phyloP scores from a whole-genome alignment of 345 rosid genomes.

The Aquilaria malaccensis region DNA sequence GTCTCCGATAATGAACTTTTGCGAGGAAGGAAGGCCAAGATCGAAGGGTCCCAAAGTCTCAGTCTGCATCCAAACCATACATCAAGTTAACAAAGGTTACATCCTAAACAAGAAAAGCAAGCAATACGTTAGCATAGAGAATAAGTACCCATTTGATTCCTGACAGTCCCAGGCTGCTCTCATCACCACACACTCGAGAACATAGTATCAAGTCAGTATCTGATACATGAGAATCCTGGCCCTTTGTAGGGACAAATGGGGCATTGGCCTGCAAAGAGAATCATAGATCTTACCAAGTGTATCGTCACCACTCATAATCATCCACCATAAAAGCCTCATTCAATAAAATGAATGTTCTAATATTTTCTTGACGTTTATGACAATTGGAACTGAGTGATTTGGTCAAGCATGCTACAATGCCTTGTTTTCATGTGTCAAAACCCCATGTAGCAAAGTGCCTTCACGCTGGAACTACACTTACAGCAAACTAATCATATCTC shows the following conservation, averaged over 20 bases:
- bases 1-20: constrained; percentile 38
- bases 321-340: too few relatives aligned
- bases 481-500: too few relatives aligned
- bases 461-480: too few relatives aligned
- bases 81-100: constrained; percentile 2
- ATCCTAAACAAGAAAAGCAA: not conserved
- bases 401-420: too few relatives aligned
- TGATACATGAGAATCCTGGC: constrained; percentile 28
- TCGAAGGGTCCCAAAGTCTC: constrained; percentile 87
- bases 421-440: too few relatives aligned
- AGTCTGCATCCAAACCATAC: constrained; percentile 35
- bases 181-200: constrained; percentile 37
- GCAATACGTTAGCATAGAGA: not conserved
- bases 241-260: constrained; percentile 27
- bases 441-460: too few relatives aligned
- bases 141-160: constrained; percentile 82
- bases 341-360: too few relatives aligned
- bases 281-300: too few relatives aligned
- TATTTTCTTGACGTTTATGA: too few relatives aligned
- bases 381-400: too few relatives aligned
- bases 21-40: constrained; percentile 55
- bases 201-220: constrained; percentile 37
- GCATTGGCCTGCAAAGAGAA: constrained; percentile 29
- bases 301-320: too few relatives aligned
- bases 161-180: constrained; percentile 84